Evolutionary conservation across 768 basidiomycete genomes (phyloP), one percentile per base, ranked within the genome.

Genomic region (Suillus decipiens): DNA sequence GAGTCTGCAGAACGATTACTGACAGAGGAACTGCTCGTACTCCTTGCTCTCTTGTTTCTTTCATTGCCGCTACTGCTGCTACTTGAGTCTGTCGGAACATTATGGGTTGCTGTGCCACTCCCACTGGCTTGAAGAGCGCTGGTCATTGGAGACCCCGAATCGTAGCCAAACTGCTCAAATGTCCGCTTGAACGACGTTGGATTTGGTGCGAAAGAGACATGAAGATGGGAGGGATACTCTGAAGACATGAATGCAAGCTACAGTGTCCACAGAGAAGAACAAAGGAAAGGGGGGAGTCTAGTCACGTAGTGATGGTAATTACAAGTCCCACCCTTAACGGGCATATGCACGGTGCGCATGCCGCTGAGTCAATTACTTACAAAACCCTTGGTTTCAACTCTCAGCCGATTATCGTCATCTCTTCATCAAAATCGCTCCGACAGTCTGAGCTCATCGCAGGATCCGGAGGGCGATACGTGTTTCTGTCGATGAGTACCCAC

Each of bases 171-270:
- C 62, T 86, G 80, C 61, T 84, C 72, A 70, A 87, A 87, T 15
- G 85, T 84, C 53, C 85, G 80, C 68, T 87, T 87, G 76, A 87
- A 86, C 19, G 84, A 84, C 0, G 82, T 82, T 2, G 82, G 78
- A 61, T 71, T 79, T 1, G 80, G 67, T n/a, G 83, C 79, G 9
- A 86, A 73, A n/a, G 81, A 76, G 17, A 86, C 80, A 43, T 83
- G 82, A 3, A 86, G 76, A 63, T 85, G 84, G 7, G 84, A 84
- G 34, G 84, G 81, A 67, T 77, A 48, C 22, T 60, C 53, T 34
- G 59, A 60, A 57, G 59, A 34, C 59, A 60, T 60, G 47, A 22
- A 19, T 53, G 53, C 3, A 57, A 54, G 24, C 59, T 36, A 60
- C n/a, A 60, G 37, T 51, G 51, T 37, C 47, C 17, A 57, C 22